Conservation (phyloP, 257 asterid genomes). For the Salvia miltiorrhiza region DNA sequence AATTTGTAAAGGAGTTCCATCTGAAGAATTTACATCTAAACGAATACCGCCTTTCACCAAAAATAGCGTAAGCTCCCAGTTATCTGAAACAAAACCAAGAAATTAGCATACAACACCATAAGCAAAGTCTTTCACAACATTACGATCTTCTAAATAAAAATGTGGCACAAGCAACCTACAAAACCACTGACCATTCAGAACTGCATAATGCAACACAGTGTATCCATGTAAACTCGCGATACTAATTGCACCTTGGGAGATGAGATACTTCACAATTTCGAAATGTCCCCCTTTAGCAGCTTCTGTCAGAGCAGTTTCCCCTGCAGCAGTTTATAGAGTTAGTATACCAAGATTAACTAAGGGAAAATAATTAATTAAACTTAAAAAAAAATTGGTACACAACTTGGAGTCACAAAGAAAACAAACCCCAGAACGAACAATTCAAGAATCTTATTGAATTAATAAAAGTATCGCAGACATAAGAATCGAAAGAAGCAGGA, state of each 20-base stretch:
- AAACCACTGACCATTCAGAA: slow-evolving; percentile 4
- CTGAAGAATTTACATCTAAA: slow-evolving; percentile 17
- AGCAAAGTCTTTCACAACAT: neutral
- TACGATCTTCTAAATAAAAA: neutral
- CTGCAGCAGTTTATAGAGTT: neutral
- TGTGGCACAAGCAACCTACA: neutral
- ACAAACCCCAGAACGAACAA: neutral
- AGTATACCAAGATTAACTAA: neutral
- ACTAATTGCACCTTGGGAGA: slow-evolving; percentile 11
- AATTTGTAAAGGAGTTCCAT: slow-evolving; percentile 27
- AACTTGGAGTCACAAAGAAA: neutral
- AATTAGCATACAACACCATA: neutral
- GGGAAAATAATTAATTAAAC: neutral
- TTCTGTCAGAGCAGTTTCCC: slow-evolving; percentile 17
- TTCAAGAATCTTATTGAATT: too few relatives aligned
- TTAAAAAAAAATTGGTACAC: neutral
- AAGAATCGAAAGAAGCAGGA: neutral
- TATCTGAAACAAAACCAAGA: slow-evolving; percentile 9
- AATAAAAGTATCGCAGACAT: too few relatives aligned
- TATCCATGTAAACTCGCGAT: slow-evolving; percentile 7
- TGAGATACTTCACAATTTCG: slow-evolving; percentile 16
- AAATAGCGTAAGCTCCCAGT: slow-evolving; percentile 20
- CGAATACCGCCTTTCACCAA: slow-evolving; percentile 19
- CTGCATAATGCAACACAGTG: slow-evolving; percentile 23
- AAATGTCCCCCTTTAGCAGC: neutral